phyloP scores from a whole-genome alignment of 148 eudicot genomes.

The Tetragonia tetragonoides region DNA sequence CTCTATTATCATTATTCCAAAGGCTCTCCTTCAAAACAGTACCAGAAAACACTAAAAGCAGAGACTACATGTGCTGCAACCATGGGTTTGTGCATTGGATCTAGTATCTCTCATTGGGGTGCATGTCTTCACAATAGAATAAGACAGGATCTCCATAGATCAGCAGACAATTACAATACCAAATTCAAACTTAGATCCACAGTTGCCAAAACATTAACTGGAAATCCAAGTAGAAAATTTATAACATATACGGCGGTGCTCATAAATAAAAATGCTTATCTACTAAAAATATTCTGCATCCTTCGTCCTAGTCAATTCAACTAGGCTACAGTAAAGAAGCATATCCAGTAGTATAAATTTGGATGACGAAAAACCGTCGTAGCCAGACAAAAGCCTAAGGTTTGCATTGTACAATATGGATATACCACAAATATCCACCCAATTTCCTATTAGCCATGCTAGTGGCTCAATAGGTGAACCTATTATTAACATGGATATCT shows the following conservation, averaged over 20 bases:
- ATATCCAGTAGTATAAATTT: too few species aligned
- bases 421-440: too few species aligned
- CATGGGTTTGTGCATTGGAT: constrained; percentile 16
- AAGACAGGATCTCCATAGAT: not conserved
- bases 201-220: constrained; percentile 17
- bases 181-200: constrained; percentile 23
- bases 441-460: too few species aligned
- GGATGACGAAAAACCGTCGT: too few species aligned
- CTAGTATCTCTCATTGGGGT: constrained; percentile 13
- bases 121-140: constrained; percentile 9
- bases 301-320: not conserved
- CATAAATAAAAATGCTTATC: too few species aligned
- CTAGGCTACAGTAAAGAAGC: too few species aligned
- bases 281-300: not conserved
- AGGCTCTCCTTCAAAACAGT: not conserved
- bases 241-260: not conserved
- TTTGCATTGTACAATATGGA: too few species aligned
- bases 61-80: constrained; percentile 23
- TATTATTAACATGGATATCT: too few species aligned
- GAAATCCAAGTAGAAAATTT: constrained; percentile 7
- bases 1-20: too few species aligned
- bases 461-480: too few species aligned
- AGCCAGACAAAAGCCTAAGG: too few species aligned
- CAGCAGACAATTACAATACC: constrained; percentile 19
- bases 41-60: constrained; percentile 14